phyloP scores from a whole-genome alignment of 2,329 filamentous ascomycete genomes.

The Cladosporium sp. region DNA sequence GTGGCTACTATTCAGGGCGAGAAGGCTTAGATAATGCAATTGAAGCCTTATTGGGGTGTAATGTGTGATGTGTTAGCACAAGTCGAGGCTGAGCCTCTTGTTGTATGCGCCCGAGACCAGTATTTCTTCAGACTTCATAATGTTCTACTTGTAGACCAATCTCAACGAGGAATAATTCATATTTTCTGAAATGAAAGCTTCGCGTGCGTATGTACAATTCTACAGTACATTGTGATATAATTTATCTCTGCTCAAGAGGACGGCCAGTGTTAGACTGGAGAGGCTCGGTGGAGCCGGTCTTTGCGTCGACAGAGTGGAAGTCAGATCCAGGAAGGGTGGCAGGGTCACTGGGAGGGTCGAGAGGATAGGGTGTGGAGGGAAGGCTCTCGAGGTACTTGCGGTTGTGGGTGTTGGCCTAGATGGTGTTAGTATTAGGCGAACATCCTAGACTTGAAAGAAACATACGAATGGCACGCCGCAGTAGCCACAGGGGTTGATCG shows the following conservation, averaged over 20 bases:
- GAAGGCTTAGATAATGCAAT: conserved; percentile 43
- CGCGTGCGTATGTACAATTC: conserved; percentile 26
- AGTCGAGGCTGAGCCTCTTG: neutral
- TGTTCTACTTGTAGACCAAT: neutral
- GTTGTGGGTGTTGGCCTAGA: conserved; percentile 86
- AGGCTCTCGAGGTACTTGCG: conserved; percentile 80
- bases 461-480: conserved; percentile 91
- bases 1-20: conserved; percentile 95
- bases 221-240: conserved; percentile 6
- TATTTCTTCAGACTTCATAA: neutral
- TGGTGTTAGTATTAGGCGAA: neutral
- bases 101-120: neutral
- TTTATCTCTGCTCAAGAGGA: conserved; percentile 62
- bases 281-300: conserved; percentile 36
- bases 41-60: neutral
- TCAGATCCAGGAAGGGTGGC: conserved; percentile 58
- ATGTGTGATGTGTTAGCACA: neutral
- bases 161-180: neutral
- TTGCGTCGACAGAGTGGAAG: conserved; percentile 27
- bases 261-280: conserved; percentile 60
- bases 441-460: conserved; percentile 28
- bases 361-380: conserved; percentile 70
- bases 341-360: conserved; percentile 63
- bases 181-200: conserved; percentile 1
- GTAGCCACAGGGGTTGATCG: conserved; percentile 88